Percentiles rank a stretch among this genome's conserved stretches.
Conservation (phyloP, 345 rosid species). For the Diplotaxis tenuifolia region DNA sequence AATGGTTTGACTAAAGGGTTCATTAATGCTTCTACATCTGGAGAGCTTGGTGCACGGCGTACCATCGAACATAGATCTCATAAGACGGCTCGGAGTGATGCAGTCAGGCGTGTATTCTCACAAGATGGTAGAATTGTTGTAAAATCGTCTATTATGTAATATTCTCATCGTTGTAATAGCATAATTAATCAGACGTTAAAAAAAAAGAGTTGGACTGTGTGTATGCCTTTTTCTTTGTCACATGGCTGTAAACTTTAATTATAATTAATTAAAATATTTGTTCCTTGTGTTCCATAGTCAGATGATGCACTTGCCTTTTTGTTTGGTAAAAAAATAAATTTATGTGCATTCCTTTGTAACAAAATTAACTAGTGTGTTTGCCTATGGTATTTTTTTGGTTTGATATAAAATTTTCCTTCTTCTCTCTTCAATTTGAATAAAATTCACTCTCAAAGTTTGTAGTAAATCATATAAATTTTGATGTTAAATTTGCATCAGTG, state of each 20-base stretch:
- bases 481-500: not conserved
- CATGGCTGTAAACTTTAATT: slow-evolving; percentile 2
- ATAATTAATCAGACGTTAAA: too few species aligned
- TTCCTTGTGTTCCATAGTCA: not conserved
- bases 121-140: too few species aligned
- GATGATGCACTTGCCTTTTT: not conserved
- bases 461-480: not conserved
- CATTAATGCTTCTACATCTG: too few species aligned
- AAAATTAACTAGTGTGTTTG: not conserved
- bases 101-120: too few species aligned
- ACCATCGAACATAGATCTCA: too few species aligned
- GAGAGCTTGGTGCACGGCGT: too few species aligned
- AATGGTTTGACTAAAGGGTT: too few species aligned
- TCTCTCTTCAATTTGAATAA: not conserved
- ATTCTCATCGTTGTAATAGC: too few species aligned
- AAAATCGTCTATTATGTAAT: too few species aligned
- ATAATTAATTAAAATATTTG: not conserved
- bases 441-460: not conserved
- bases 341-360: not conserved
- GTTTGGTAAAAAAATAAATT: not conserved
- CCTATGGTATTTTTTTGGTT: not conserved
- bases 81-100: too few species aligned
- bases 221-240: not conserved
- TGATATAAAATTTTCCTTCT: not conserved
- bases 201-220: not conserved